These are phyloP conservation scores for Mucor lusitanicus DNA, from an alignment of 371 early-diverging fungal genomes.

Conservation along the genomic window DNA sequence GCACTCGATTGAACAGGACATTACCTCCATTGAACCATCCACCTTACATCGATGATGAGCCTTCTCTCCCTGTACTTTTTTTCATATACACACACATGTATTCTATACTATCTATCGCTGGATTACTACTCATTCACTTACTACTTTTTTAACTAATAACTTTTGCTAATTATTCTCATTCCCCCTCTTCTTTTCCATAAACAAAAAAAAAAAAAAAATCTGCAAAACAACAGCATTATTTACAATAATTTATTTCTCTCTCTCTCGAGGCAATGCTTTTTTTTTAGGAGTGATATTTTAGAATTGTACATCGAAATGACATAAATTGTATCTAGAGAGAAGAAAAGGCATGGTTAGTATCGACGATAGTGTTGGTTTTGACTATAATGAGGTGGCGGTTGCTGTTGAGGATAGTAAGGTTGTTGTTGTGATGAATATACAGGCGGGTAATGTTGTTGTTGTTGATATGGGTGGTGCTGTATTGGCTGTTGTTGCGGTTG, in stretches of 20 bases:
- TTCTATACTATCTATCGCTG: neutral
- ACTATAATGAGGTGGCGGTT: neutral
- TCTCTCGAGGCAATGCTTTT: no score
- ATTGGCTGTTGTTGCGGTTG: neutral
- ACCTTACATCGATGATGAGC: slow-evolving; percentile 3
- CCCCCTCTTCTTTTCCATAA: no score
- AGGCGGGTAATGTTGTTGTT: neutral
- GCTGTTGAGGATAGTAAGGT: neutral
- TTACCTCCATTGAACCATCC: slow-evolving; percentile 20
- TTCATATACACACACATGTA: neutral
- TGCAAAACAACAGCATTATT: no score
- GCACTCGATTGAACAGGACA: slow-evolving; percentile 5
- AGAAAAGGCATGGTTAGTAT: neutral
- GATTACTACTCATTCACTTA: no score
- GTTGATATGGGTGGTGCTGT: neutral
- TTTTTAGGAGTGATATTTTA: no score
- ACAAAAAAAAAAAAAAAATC: no score
- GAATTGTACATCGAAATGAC: no score
- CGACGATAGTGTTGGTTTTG: neutral
- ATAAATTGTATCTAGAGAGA: neutral
- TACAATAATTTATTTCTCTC: no score
- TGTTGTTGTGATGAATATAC: neutral
- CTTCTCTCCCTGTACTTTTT: neutral
- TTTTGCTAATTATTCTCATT: no score
- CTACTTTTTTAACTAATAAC: no score